Conservation (phyloP, 768 basidiomycete genomes). For the Boletus bicolor region DNA sequence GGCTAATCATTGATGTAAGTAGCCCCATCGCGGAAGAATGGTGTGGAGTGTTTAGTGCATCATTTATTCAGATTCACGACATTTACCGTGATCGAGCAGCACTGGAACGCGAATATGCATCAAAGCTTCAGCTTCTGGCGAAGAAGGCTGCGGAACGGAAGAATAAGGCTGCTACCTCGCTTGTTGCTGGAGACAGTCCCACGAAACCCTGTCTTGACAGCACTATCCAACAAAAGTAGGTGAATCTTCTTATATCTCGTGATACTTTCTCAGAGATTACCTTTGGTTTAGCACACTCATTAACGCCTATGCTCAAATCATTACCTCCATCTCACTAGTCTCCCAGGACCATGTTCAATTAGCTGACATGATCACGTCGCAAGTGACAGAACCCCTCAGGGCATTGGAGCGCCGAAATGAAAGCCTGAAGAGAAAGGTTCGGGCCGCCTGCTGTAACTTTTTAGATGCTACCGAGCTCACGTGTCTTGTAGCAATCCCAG, state of each 20-base stretch:
- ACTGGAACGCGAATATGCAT: slow-evolving; percentile 77
- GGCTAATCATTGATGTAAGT: slow-evolving; percentile 61
- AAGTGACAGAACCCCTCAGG: slow-evolving; percentile 64
- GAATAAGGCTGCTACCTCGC: slow-evolving; percentile 46
- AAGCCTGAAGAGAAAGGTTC: slow-evolving; percentile 65
- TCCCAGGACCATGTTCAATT: slow-evolving; percentile 69
- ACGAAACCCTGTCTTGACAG: slow-evolving; percentile 57
- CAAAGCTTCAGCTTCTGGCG: slow-evolving; percentile 61
- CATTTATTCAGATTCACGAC: slow-evolving; percentile 58
- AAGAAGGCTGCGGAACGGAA: slow-evolving; percentile 74
- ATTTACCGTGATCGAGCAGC: slow-evolving; percentile 62
- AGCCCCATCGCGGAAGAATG: background rate
- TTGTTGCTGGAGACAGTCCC: slow-evolving; percentile 67
- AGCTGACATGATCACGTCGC: slow-evolving; percentile 56
- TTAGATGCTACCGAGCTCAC: slow-evolving; percentile 6
- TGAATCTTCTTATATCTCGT: background rate
- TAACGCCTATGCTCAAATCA: slow-evolving; percentile 64
- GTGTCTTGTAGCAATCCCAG: slow-evolving; percentile 53
- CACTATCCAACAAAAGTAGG: slow-evolving; percentile 55
- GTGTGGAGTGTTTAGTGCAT: background rate
- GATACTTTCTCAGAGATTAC: slow-evolving; percentile 14
- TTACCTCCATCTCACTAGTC: slow-evolving; percentile 53
- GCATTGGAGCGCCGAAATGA: slow-evolving; percentile 60
- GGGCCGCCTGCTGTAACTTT: background rate
- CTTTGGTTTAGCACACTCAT: slow-evolving; percentile 57